Conservation (phyloP, 441 rosid species). For the Pelargonium myrrhifolium region DNA sequence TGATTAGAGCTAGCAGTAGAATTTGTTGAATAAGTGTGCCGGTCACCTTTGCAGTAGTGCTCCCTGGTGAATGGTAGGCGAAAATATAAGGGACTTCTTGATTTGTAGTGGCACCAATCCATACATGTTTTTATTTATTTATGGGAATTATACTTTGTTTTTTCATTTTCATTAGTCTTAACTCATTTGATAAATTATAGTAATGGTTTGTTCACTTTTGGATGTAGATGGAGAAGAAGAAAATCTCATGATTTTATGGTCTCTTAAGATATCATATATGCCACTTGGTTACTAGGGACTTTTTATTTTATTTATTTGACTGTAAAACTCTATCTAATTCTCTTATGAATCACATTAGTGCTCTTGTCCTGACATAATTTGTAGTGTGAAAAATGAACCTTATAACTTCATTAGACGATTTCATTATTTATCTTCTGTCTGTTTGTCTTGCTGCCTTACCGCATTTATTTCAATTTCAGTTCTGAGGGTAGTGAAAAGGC, state of each 20-base stretch:
- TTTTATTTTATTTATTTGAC: neutral
- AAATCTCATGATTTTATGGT: neutral
- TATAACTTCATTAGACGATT: neutral
- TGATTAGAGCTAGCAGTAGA: neutral
- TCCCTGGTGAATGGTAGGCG: too few relatives aligned
- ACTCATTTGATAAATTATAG: neutral
- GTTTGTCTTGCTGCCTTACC: neutral
- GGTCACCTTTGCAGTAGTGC: too few relatives aligned
- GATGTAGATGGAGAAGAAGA: neutral
- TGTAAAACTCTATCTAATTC: neutral
- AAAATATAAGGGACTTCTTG: neutral
- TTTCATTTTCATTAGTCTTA: neutral
- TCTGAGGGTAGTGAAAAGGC: conserved; percentile 54
- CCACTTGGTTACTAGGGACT: neutral
- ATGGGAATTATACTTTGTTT: neutral
- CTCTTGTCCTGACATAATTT: too few relatives aligned
- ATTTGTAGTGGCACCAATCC: neutral
- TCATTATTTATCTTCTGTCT: neutral
- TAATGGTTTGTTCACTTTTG: neutral
- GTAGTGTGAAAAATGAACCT: neutral
- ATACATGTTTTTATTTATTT: neutral
- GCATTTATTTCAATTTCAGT: conserved; percentile 33
- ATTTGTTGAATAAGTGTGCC: too few relatives aligned
- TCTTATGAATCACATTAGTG: too few relatives aligned
- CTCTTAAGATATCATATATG: neutral